These are phyloP conservation scores for Oidiodendron maius DNA, from an alignment of 495 filamentous ascomycete genomes.

Conservation along the genomic window DNA sequence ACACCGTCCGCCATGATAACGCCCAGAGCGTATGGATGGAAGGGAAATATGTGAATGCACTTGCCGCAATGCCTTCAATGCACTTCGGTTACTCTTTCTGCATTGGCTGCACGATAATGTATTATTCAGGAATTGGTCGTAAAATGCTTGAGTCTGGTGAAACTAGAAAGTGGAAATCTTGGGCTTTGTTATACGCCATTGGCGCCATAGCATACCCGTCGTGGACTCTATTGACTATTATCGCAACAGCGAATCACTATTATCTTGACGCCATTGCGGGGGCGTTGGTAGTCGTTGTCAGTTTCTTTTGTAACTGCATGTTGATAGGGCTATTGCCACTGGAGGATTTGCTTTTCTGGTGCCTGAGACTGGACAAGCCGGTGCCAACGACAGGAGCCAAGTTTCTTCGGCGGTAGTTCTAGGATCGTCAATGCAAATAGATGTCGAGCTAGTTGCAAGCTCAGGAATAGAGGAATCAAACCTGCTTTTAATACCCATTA, in stretches of 20 bases:
- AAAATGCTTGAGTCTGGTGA: slow-evolving; percentile 40
- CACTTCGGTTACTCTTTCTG: slow-evolving; percentile 57
- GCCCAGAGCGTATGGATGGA: slow-evolving; percentile 54
- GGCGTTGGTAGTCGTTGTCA: slow-evolving; percentile 39
- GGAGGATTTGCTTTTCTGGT: slow-evolving; percentile 51
- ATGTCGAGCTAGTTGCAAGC: no score
- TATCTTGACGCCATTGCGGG: slow-evolving; percentile 54
- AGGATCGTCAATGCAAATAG: no score
- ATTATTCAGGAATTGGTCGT: slow-evolving; percentile 50
- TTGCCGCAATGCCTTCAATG: slow-evolving; percentile 54
- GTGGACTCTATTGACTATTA: slow-evolving; percentile 53
- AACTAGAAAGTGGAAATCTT: slow-evolving; percentile 28
- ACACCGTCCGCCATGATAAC: slow-evolving; percentile 56
- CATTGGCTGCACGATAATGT: slow-evolving; percentile 54
- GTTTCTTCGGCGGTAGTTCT: no score
- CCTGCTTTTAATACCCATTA: no score
- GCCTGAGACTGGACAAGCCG: slow-evolving; percentile 52
- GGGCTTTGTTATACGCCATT: slow-evolving; percentile 36
- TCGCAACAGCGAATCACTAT: slow-evolving; percentile 64
- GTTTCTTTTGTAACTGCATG: slow-evolving; percentile 44
- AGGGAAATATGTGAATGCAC: slow-evolving; percentile 49
- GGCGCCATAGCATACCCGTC: slow-evolving; percentile 50
- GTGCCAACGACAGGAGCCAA: slow-evolving; percentile 48
- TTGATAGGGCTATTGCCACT: slow-evolving; percentile 49
- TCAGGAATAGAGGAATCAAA: no score